A percentile compares a stretch with the other conserved stretches of the same genome.
Evolutionary conservation across 306 rosid genomes (phyloP).

Genomic region (Ochetophila trinervis): DNA sequence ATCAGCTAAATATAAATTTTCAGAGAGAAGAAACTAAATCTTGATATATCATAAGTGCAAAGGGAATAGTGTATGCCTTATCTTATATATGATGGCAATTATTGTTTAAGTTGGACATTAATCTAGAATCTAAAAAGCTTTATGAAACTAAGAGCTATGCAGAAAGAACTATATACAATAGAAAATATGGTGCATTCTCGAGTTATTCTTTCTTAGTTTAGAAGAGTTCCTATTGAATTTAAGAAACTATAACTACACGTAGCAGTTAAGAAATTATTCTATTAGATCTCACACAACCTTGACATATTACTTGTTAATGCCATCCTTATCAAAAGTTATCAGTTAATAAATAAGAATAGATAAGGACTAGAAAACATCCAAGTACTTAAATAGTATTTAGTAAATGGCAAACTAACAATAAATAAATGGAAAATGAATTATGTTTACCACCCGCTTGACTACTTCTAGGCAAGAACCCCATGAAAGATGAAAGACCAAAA

Average conservation of each 20-base stretch:
- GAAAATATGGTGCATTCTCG: no score
- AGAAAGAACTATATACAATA: background rate
- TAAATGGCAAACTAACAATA: slow-evolving; percentile 12
- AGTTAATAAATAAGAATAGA: slow-evolving; percentile 1
- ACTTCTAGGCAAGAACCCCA: slow-evolving; percentile 70
- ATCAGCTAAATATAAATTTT: background rate
- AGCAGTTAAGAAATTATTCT: background rate
- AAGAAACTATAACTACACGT: background rate
- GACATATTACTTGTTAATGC: background rate
- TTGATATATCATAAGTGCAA: background rate
- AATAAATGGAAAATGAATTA: background rate
- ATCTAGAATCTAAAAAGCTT: no score
- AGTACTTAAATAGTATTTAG: slow-evolving; percentile 5
- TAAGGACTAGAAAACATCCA: background rate
- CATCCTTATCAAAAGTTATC: background rate
- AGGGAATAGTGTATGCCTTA: background rate
- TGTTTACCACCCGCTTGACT: slow-evolving; percentile 41
- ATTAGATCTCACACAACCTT: background rate
- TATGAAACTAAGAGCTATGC: background rate
- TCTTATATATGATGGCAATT: no score
- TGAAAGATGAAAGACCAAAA: slow-evolving; percentile 80
- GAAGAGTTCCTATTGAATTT: background rate
- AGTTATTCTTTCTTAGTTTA: background rate
- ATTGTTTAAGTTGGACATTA: no score
- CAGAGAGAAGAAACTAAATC: background rate